Evolutionary conservation across 2,329 filamentous ascomycete species (phyloP).

Genomic region (Apiospora rasikravindrae): DNA sequence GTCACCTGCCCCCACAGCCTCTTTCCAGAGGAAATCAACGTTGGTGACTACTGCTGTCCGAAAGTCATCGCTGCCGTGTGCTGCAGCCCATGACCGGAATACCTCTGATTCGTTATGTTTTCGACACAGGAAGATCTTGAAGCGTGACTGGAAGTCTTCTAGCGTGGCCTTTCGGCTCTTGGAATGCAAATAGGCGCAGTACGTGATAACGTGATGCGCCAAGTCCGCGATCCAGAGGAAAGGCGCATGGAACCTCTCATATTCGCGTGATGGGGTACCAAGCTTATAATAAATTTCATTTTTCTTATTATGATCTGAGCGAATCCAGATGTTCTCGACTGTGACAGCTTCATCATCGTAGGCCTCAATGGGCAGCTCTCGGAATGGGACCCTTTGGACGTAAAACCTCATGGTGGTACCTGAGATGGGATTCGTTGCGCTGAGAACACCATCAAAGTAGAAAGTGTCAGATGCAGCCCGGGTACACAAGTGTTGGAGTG

Average conservation of each 20-base stretch:
- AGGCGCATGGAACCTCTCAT: slow-evolving; percentile 62
- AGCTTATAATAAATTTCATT: slow-evolving; percentile 69
- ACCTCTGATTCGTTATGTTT: slow-evolving; percentile 47
- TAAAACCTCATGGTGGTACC: slow-evolving; percentile 43
- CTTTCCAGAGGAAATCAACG: slow-evolving; percentile 67
- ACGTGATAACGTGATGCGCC: slow-evolving; percentile 75
- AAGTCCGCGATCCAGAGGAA: slow-evolving; percentile 77
- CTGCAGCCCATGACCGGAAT: slow-evolving; percentile 61
- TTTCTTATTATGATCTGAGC: slow-evolving; percentile 52
- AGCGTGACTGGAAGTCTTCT: slow-evolving; percentile 60
- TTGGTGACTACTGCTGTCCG: slow-evolving; percentile 65
- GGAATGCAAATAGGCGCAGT: slow-evolving; percentile 48
- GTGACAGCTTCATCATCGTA: slow-evolving; percentile 58
- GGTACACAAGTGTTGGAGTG: slow-evolving; percentile 58
- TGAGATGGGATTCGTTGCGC: slow-evolving; percentile 28
- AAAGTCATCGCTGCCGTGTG: slow-evolving; percentile 63
- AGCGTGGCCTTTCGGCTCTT: slow-evolving; percentile 50
- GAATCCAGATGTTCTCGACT: slow-evolving; percentile 66
- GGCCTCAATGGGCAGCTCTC: slow-evolving; percentile 66
- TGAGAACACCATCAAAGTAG: slow-evolving; percentile 67
- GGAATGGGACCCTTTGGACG: slow-evolving; percentile 62
- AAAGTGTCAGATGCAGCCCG: slow-evolving; percentile 42
- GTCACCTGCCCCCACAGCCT: slow-evolving; percentile 47
- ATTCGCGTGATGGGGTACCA: slow-evolving; percentile 60
- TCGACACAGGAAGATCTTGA: slow-evolving; percentile 60